Percentiles rank a stretch among this genome's conserved stretches.
Evolutionary conservation across 495 filamentous ascomycete species (phyloP).

Genomic region (Xylaria castorea): DNA sequence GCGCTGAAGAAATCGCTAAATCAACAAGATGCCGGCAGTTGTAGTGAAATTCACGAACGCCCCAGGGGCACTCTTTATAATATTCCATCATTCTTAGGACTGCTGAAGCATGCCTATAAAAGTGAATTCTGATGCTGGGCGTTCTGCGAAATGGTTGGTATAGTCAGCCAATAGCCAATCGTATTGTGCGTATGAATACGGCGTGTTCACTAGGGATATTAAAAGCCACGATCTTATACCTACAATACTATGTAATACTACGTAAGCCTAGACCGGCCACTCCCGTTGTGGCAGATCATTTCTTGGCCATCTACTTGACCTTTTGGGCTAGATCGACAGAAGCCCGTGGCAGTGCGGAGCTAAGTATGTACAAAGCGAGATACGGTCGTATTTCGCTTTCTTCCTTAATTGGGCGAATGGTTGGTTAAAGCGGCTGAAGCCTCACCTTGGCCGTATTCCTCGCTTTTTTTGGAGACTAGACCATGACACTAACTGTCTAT

Average conservation of each 20-base stretch:
- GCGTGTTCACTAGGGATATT: conserved; percentile 23
- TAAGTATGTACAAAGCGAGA: too few species aligned
- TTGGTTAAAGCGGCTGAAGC: neutral
- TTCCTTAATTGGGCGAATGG: conserved; percentile 11
- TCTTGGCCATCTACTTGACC: conserved; percentile 23
- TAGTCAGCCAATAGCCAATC: conserved; percentile 32
- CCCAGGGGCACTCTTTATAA: conserved; percentile 16
- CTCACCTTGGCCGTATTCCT: conserved; percentile 16
- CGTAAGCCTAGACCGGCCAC: neutral
- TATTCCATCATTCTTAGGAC: neutral
- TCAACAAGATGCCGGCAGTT: neutral
- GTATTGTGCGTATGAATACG: conserved; percentile 35
- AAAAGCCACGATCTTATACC: neutral
- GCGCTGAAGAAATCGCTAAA: neutral
- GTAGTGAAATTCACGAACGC: neutral
- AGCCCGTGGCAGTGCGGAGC: conserved; percentile 11
- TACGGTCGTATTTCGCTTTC: conserved; percentile 8
- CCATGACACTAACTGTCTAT: neutral
- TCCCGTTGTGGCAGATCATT: neutral
- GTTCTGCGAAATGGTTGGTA: conserved; percentile 6
- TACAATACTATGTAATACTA: neutral
- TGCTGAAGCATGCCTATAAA: neutral
- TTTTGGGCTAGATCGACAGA: conserved; percentile 8
- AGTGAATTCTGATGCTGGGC: conserved; percentile 15
- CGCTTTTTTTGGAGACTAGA: conserved; percentile 5